Evolutionary conservation across 139 green algal genomes (phyloP).

Genomic region (Microglena sp.): DNA sequence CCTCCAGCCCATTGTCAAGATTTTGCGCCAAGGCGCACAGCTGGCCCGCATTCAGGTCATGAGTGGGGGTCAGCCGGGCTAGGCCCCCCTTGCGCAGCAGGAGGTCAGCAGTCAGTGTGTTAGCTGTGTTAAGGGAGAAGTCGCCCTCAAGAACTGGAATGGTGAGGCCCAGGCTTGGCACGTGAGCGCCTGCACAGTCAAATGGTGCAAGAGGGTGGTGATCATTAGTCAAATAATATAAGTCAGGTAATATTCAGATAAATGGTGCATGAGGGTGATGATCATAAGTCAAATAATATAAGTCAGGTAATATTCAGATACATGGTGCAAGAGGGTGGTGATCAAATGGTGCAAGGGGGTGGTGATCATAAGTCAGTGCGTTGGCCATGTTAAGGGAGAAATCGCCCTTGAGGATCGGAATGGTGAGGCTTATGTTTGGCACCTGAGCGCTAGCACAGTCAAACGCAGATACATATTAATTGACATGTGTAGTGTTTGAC

Average conservation of each 20-base stretch:
- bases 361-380: conserved; percentile 39
- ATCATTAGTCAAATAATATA: no score
- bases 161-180: conserved; percentile 3
- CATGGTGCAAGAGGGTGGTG: no score
- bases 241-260: no score
- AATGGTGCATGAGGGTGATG: no score
- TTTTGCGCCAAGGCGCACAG: conserved; percentile 18
- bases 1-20: no score
- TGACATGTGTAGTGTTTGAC: no score
- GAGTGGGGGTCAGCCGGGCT: conserved; percentile 47
- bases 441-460: conserved; percentile 5
- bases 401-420: conserved; percentile 54
- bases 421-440: conserved; percentile 1
- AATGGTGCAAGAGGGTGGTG: no score
- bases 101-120: conserved; percentile 46
- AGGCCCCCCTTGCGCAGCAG: conserved; percentile 35
- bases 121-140: conserved; percentile 77
- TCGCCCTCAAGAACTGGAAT: conserved; percentile 55
- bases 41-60: conserved; percentile 73
- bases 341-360: no score
- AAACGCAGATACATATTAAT: no score
- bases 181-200: conserved; percentile 6
- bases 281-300: no score
- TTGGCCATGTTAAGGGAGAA: conserved; percentile 81
- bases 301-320: no score